Evolutionary conservation across 805 yeast genomes (phyloP).

Genomic region (Lachancea thermotolerans): DNA sequence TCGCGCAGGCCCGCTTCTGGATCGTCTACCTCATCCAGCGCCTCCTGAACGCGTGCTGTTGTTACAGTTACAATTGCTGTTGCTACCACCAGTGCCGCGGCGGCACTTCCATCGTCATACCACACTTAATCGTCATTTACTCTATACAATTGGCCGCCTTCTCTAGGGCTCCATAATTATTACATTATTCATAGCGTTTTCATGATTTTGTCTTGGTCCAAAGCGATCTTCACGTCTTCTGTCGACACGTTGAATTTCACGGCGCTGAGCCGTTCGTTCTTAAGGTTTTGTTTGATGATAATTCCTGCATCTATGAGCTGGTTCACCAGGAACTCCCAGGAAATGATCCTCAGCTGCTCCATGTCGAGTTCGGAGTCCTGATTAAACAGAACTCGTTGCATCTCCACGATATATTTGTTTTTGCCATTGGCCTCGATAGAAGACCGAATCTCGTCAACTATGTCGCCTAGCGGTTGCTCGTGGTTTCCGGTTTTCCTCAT

Average conservation of each 20-base stretch:
- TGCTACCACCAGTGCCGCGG: not conserved
- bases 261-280: constrained; percentile 60
- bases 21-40: constrained; percentile 1
- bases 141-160: not conserved
- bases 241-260: constrained; percentile 63
- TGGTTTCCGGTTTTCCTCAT: constrained; percentile 61
- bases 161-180: not conserved
- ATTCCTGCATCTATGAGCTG: constrained; percentile 79
- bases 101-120: not conserved
- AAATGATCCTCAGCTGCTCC: constrained; percentile 51
- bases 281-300: constrained; percentile 56
- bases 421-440: constrained; percentile 38
- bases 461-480: constrained; percentile 67
- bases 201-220: constrained; percentile 49
- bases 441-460: constrained; percentile 67
- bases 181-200: constrained; percentile 22
- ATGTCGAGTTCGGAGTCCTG: constrained; percentile 34
- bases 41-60: not conserved
- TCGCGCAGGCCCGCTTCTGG: constrained; percentile 9
- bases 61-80: too few relatives aligned
- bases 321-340: constrained; percentile 44
- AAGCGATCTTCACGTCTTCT: constrained; percentile 57
- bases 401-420: constrained; percentile 25
- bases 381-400: constrained; percentile 31
- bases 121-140: not conserved